Conservation (phyloP, 176 grass and related monocot genomes). For the Olyra latifolia region DNA sequence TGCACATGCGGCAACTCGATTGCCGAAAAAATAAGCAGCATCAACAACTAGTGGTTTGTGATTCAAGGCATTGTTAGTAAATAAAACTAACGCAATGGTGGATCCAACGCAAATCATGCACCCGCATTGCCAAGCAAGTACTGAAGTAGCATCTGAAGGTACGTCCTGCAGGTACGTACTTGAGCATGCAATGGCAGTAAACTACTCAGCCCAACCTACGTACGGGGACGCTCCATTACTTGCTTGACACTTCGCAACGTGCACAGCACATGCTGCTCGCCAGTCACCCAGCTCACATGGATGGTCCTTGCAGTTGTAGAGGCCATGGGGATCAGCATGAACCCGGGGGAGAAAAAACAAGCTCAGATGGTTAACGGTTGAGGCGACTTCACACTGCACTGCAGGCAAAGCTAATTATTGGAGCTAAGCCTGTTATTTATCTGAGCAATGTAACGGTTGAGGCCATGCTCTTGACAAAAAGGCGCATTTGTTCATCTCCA, state of each 20-base stretch:
- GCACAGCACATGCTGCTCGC: slow-evolving; percentile 36
- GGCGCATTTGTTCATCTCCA: neutral
- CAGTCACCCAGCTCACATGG: slow-evolving; percentile 33
- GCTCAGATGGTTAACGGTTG: slow-evolving; percentile 2
- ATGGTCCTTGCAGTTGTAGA: neutral
- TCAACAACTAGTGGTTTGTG: slow-evolving; percentile 18
- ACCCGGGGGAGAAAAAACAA: neutral
- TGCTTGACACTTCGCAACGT: slow-evolving; percentile 45
- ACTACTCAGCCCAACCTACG: slow-evolving; percentile 34
- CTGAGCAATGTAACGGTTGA: neutral
- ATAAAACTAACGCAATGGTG: slow-evolving; percentile 3
- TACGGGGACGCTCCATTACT: slow-evolving; percentile 27
- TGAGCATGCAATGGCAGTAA: slow-evolving; percentile 34
- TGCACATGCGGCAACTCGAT: slow-evolving; percentile 37
- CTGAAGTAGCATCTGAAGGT: slow-evolving; percentile 41
- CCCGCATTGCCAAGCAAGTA: neutral
- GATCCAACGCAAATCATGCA: slow-evolving; percentile 33
- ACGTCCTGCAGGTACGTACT: slow-evolving; percentile 64
- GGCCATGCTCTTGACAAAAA: slow-evolving; percentile 29
- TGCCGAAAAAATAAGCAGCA: slow-evolving; percentile 33
- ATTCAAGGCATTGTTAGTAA: slow-evolving; percentile 6
- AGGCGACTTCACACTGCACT: neutral
- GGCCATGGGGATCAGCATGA: slow-evolving; percentile 19
- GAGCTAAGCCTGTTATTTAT: neutral
- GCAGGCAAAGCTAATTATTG: neutral